Conservation (phyloP, 1,284 basidiomycete species). For the Fomitopsis betulina region DNA sequence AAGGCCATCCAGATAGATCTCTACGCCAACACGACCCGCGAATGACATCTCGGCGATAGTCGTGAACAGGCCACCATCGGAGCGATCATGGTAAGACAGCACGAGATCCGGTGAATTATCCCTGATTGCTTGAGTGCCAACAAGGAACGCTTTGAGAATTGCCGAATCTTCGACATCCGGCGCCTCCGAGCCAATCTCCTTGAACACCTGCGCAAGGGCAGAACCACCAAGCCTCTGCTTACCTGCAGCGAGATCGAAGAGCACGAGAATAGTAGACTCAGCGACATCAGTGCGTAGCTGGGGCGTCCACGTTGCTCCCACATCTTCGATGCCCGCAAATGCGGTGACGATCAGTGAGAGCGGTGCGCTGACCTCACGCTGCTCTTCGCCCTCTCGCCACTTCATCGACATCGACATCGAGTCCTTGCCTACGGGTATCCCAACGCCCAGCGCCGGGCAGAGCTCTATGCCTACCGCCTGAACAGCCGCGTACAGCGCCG, state of each 20-base stretch:
- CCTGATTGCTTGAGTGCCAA: slow-evolving; percentile 71
- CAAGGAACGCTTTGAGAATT: slow-evolving; percentile 79
- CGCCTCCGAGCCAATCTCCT: slow-evolving; percentile 82
- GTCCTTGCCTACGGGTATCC: slow-evolving; percentile 98
- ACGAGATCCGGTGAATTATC: slow-evolving; percentile 59
- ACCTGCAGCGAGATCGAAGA: slow-evolving; percentile 87
- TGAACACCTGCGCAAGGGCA: slow-evolving; percentile 92
- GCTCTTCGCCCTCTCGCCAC: slow-evolving; percentile 66
- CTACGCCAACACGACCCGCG: slow-evolving; percentile 81
- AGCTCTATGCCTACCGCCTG: slow-evolving; percentile 91
- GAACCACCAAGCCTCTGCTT: slow-evolving; percentile 92
- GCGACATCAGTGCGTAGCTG: slow-evolving; percentile 67
- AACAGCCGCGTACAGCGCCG: slow-evolving; percentile 89
- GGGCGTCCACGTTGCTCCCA: slow-evolving; percentile 90
- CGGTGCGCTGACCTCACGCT: slow-evolving; percentile 85
- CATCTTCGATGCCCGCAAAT: slow-evolving; percentile 84
- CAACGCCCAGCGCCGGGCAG: slow-evolving; percentile 91
- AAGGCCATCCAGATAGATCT: slow-evolving; percentile 64
- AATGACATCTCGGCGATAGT: slow-evolving; percentile 96
- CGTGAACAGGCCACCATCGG: slow-evolving; percentile 93
- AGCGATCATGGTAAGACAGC: slow-evolving; percentile 96
- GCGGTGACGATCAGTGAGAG: slow-evolving; percentile 93
- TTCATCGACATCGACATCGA: slow-evolving; percentile 99
- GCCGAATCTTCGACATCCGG: slow-evolving; percentile 86
- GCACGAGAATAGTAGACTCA: slow-evolving; percentile 73